phyloP scores from a whole-genome alignment of 1,284 basidiomycete species.

The Trametes sp. region DNA sequence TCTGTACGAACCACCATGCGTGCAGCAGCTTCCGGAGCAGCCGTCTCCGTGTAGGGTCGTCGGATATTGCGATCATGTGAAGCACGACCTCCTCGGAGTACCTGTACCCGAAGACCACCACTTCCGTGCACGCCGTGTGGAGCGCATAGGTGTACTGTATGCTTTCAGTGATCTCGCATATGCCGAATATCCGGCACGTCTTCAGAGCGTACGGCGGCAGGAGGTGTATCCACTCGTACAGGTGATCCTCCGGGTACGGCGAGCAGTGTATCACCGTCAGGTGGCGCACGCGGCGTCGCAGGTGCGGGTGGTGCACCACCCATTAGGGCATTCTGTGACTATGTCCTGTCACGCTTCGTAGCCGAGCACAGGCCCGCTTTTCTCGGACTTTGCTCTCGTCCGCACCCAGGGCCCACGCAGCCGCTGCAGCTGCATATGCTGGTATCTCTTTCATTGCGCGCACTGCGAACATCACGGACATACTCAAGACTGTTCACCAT shows the following conservation, averaged over 20 bases:
- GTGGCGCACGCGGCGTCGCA: background rate
- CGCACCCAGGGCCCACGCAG: background rate
- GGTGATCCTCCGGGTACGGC: background rate
- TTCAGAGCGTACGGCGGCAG: background rate
- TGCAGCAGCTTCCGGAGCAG: background rate
- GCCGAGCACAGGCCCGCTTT: no score
- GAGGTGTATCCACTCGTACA: background rate
- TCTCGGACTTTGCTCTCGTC: conserved; percentile 6
- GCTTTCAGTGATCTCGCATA: background rate
- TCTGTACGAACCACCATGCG: background rate
- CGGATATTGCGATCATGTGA: background rate
- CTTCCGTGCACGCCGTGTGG: background rate
- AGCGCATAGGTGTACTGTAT: background rate
- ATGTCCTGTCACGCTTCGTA: no score
- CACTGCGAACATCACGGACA: conserved; percentile 9
- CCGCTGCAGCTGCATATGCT: conserved; percentile 14
- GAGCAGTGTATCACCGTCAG: conserved; percentile 5
- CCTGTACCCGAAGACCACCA: background rate
- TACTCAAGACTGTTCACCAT: conserved; percentile 9
- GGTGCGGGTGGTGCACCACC: background rate
- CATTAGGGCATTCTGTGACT: no score
- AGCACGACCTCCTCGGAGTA: background rate
- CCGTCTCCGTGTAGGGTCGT: background rate
- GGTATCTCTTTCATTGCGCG: background rate
- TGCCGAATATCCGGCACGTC: background rate